Evolutionary conservation across 805 yeast genomes (phyloP).

Genomic region (Saccharomycopsis malanga): DNA sequence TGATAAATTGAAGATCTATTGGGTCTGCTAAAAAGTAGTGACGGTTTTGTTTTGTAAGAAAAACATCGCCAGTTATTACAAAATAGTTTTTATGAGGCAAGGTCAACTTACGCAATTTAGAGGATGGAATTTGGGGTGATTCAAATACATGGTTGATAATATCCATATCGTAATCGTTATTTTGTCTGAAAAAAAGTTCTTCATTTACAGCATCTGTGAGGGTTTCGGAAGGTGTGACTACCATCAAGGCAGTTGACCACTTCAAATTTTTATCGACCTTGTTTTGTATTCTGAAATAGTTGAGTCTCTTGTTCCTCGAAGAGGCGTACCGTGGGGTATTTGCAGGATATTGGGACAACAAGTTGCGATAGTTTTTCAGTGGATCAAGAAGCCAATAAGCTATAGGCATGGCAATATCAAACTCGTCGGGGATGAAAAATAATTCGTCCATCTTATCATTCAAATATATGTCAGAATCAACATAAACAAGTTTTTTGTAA

Average conservation of each 20-base stretch:
- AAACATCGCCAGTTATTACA: slow-evolving; percentile 41
- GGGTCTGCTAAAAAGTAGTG: slow-evolving; percentile 38
- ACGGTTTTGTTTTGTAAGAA: slow-evolving; percentile 28
- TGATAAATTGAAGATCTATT: slow-evolving; percentile 29
- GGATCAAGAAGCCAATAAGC: slow-evolving; percentile 25
- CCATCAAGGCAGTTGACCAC: slow-evolving; percentile 38
- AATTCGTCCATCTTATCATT: slow-evolving; percentile 42
- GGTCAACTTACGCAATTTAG: slow-evolving; percentile 26
- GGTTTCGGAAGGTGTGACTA: slow-evolving; percentile 41
- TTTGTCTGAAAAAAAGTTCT: slow-evolving; percentile 26
- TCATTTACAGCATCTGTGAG: slow-evolving; percentile 26
- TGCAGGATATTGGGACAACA: slow-evolving; percentile 10
- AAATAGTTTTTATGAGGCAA: slow-evolving; percentile 49
- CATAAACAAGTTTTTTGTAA: slow-evolving; percentile 46
- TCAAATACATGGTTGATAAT: slow-evolving; percentile 30
- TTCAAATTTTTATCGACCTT: slow-evolving; percentile 6
- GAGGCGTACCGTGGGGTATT: slow-evolving; percentile 5
- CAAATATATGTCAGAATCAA: slow-evolving; percentile 50
- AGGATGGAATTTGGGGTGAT: neutral
- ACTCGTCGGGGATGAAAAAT: slow-evolving; percentile 41
- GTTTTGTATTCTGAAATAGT: slow-evolving; percentile 14
- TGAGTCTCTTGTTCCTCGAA: neutral
- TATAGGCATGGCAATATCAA: slow-evolving; percentile 40
- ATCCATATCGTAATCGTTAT: slow-evolving; percentile 50
- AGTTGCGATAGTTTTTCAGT: slow-evolving; percentile 13